Percentiles rank a stretch among this genome's conserved stretches.
These are phyloP conservation scores for Knufia fluminis DNA, from an alignment of 2,329 filamentous ascomycete species.

Conservation along the genomic window DNA sequence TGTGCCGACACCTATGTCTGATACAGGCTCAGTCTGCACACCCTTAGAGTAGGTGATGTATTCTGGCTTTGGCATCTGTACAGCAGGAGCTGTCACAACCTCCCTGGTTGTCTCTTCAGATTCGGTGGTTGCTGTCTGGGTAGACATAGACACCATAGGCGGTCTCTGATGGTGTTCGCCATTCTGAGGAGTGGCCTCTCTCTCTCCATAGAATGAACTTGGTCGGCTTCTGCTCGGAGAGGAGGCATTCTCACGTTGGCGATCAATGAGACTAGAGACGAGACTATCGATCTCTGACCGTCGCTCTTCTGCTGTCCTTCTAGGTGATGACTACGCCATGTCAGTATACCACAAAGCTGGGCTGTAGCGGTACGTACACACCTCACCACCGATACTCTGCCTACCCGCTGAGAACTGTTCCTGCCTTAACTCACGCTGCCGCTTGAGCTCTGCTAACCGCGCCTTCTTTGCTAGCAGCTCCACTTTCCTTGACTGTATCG, in stretches of 20 bases:
- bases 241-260: slow-evolving; percentile 34
- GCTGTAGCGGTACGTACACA: slow-evolving; percentile 35
- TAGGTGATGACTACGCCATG: slow-evolving; percentile 15
- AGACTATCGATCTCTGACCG: slow-evolving; percentile 51
- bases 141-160: slow-evolving; percentile 39
- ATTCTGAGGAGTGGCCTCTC: slow-evolving; percentile 67
- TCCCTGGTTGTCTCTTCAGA: background rate
- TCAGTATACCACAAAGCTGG: slow-evolving; percentile 6
- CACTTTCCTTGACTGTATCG: slow-evolving; percentile 61
- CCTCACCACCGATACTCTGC: slow-evolving; percentile 64
- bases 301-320: slow-evolving; percentile 19
- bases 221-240: slow-evolving; percentile 56
- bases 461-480: slow-evolving; percentile 96
- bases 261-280: slow-evolving; percentile 75
- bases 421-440: slow-evolving; percentile 74
- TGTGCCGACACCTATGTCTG: slow-evolving; percentile 34
- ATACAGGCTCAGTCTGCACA: slow-evolving; percentile 66
- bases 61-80: slow-evolving; percentile 45
- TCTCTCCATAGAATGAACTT: slow-evolving; percentile 74
- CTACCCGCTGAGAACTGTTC: slow-evolving; percentile 64
- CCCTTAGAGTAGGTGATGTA: slow-evolving; percentile 95
- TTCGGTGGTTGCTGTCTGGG: slow-evolving; percentile 65
- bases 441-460: slow-evolving; percentile 91
- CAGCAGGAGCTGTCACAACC: slow-evolving; percentile 23
- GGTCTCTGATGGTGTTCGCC: slow-evolving; percentile 30